A percentile compares a stretch with the other conserved stretches of the same genome.
Conservation (phyloP, 768 basidiomycete species). For the Pisolithus orientalis region DNA sequence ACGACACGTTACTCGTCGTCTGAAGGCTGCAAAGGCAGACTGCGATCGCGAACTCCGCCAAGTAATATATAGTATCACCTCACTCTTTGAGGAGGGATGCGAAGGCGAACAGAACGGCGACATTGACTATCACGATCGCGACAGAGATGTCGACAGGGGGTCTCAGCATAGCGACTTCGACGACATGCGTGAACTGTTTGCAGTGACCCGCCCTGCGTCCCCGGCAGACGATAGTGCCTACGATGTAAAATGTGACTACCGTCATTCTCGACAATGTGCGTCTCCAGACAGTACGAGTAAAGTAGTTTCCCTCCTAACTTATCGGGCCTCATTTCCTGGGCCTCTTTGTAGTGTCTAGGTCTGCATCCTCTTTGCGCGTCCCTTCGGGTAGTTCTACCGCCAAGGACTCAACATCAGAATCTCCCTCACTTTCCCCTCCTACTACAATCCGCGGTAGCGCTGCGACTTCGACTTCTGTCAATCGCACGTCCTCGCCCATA, state of each 20-base stretch:
- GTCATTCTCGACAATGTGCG: conserved; percentile 73
- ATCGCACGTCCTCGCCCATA: conserved; percentile 76
- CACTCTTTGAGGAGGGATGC: conserved; percentile 87
- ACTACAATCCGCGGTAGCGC: conserved; percentile 54
- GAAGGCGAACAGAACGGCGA: conserved; percentile 66
- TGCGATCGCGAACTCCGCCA: conserved; percentile 96
- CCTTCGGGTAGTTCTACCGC: conserved; percentile 59
- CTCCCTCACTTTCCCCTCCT: conserved; percentile 85
- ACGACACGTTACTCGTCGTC: conserved; percentile 87
- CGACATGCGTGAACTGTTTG: conserved; percentile 34
- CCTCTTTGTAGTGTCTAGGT: conserved; percentile 58
- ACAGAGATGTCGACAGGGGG: conserved; percentile 50
- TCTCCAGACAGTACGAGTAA: conserved; percentile 41
- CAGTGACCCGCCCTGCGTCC: conserved; percentile 49
- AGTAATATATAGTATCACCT: conserved; percentile 89
- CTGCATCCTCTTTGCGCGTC: conserved; percentile 51
- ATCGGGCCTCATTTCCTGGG: conserved; percentile 48
- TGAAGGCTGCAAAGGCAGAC: conserved; percentile 90
- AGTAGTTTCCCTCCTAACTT: conserved; percentile 40
- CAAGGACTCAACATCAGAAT: conserved; percentile 88
- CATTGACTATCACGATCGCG: conserved; percentile 39
- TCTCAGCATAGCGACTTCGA: conserved; percentile 52
- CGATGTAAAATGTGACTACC: conserved; percentile 59
- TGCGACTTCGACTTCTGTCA: conserved; percentile 34
- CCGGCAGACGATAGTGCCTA: conserved; percentile 76